These are phyloP conservation scores for Cryptococcus jaspeensis DNA, from an alignment of 1,284 basidiomycete species.

Conservation along the genomic window DNA sequence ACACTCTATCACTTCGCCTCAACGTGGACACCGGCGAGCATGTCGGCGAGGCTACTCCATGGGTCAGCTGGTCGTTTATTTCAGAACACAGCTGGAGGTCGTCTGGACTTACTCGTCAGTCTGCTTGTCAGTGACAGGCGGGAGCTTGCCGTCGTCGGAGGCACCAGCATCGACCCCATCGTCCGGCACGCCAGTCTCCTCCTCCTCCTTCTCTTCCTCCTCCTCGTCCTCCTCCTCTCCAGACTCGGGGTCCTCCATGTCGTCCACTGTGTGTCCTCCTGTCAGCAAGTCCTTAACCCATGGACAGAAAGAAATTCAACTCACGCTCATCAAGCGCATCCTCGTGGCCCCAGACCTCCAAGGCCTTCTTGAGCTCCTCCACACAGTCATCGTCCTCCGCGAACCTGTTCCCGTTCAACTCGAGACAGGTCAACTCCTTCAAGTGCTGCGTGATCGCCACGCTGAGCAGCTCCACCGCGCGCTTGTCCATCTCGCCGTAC, in stretches of 20 bases:
- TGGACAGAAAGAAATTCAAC: slow-evolving; percentile 13
- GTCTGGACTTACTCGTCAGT: slow-evolving; percentile 42
- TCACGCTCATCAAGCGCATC: slow-evolving; percentile 71
- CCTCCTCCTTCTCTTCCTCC: slow-evolving; percentile 48
- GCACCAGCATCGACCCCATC: slow-evolving; percentile 37
- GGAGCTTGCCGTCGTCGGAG: slow-evolving; percentile 22
- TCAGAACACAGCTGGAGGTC: neutral
- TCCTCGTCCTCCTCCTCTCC: slow-evolving; percentile 56
- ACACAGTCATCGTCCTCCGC: slow-evolving; percentile 78
- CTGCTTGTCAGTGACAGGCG: slow-evolving; percentile 36
- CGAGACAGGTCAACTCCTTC: slow-evolving; percentile 63
- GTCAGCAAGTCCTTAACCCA: neutral
- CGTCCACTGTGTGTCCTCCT: slow-evolving; percentile 54
- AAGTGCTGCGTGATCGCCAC: slow-evolving; percentile 64
- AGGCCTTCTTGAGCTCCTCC: slow-evolving; percentile 61
- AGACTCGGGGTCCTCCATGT: slow-evolving; percentile 62
- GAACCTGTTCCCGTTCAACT: slow-evolving; percentile 83
- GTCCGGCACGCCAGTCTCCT: slow-evolving; percentile 46
- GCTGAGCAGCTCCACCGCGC: slow-evolving; percentile 67
- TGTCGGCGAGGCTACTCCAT: slow-evolving; percentile 39
- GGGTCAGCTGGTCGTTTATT: slow-evolving; percentile 1
- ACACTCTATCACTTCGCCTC: slow-evolving; percentile 19
- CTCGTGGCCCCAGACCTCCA: slow-evolving; percentile 73
- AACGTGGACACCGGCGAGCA: slow-evolving; percentile 38
- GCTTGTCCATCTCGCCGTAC: slow-evolving; percentile 81